Base-by-base conservation (phyloP, 768 basidiomycete species). In the Dendrothele bispora region DNA sequence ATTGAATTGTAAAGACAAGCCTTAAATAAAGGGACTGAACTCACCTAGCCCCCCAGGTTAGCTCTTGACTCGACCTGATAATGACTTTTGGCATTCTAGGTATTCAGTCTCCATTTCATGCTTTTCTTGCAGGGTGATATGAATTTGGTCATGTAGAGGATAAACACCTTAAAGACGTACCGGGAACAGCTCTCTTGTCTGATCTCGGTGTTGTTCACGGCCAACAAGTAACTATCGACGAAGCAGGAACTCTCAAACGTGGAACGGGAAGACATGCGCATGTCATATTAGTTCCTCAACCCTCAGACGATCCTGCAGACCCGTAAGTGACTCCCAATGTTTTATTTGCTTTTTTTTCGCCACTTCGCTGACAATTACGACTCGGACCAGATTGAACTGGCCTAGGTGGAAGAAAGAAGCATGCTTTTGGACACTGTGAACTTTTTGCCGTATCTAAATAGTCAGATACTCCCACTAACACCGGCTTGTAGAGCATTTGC, bases 361-460 rank as follows among this genome's bases (percentile, higher is more conserved):
- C 28, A 30, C 5, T 18, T 29, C 15, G 34, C 12, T 36, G 6
- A 14, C 21, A 15, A n/a, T n/a, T 42, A 43, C 30, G 52, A 42
- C 5, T 12, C 10, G n/a, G 10, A n/a, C 10, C 38, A 71, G 68
- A 11, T 45, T 74, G 25, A 74, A 74, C 47, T 74, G 73, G 73
- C 70, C 73, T 7, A 50, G 57, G 43, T 74, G 72, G 73, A 70
- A 68, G 58, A 74, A 74, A 43, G 73, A 74, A 47, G 67, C 69
- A 1, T 71, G 72, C 50, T 74, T 75, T 54, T 74, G 72, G 70
- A 69, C 72, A 10, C 52, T 74, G 72, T 71, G 46, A 36, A 64
- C 52, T 5, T 29, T 30, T 21, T 25, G 21, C 10, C 5, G 7
- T 15, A 12, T 28, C 22, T 15, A 22, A 12, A 14, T 11, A 27